Conservation (phyloP, 176 grass and related monocot species). For the Tillandsia fasciculata region DNA sequence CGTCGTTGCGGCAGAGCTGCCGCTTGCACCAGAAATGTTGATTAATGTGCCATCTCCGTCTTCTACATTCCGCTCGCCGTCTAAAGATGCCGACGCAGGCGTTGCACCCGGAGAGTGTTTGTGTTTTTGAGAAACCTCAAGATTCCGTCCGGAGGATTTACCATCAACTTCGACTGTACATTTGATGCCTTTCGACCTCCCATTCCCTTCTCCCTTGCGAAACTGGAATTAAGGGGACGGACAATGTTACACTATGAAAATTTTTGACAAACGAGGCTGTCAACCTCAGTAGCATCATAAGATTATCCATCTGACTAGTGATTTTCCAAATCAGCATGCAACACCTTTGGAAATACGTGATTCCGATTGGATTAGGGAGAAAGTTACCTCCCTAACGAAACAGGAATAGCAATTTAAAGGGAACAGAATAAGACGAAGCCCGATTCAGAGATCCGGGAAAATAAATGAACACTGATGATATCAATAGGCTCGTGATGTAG, state of each 20-base stretch:
- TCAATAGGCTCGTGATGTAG: too few species aligned
- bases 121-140: slow-evolving; percentile 17
- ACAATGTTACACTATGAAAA: background rate
- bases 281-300: background rate
- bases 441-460: too few species aligned
- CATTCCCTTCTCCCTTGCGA: slow-evolving; percentile 16
- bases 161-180: slow-evolving; percentile 5
- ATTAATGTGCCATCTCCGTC: slow-evolving; percentile 26
- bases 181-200: slow-evolving; percentile 11
- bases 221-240: slow-evolving; percentile 18
- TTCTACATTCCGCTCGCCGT: slow-evolving; percentile 25
- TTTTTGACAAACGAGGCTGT: background rate
- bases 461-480: too few species aligned
- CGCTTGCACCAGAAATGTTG: slow-evolving; percentile 28
- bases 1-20: slow-evolving; percentile 1
- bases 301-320: background rate
- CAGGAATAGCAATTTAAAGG: too few species aligned
- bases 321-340: too few species aligned
- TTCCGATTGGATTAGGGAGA: too few species aligned
- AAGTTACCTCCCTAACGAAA: too few species aligned
- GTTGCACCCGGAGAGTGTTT: slow-evolving; percentile 26
- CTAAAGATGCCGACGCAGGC: slow-evolving; percentile 18
- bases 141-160: slow-evolving; percentile 24
- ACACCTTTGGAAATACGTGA: too few species aligned
- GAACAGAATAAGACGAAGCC: too few species aligned